phyloP scores from a whole-genome alignment of 2,329 filamentous ascomycete species.

The Monosporascus sp. region DNA sequence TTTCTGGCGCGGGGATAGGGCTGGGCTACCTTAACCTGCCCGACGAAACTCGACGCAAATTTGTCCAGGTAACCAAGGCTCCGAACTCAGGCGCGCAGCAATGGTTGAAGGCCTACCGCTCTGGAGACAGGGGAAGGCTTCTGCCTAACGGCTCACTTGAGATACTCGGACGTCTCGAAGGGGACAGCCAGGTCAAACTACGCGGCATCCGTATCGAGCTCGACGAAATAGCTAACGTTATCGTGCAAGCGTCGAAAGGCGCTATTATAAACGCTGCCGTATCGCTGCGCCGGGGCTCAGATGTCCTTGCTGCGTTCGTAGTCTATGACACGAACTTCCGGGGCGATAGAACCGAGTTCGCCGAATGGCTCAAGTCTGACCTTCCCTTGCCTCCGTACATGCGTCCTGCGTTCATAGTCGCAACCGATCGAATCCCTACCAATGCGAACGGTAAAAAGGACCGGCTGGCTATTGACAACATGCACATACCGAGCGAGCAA shows the following conservation, averaged over 20 bases:
- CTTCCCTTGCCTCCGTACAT: conserved; percentile 30
- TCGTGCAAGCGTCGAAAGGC: conserved; percentile 5
- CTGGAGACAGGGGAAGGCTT: conserved; percentile 31
- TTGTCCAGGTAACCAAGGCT: not conserved
- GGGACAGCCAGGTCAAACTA: conserved; percentile 36
- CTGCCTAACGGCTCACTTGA: conserved; percentile 25
- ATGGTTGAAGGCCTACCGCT: conserved; percentile 23
- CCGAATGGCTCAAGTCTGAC: conserved; percentile 4
- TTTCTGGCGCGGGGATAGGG: conserved; percentile 29
- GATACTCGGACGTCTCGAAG: conserved; percentile 28
- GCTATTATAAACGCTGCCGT: conserved; percentile 2
- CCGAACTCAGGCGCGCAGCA: no score
- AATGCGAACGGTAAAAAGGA: conserved; percentile 29
- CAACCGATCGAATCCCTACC: conserved; percentile 23
- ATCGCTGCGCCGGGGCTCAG: conserved; percentile 1
- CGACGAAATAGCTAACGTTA: conserved; percentile 30
- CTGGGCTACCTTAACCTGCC: conserved; percentile 2
- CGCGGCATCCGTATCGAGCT: conserved; percentile 38
- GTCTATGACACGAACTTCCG: conserved; percentile 3
- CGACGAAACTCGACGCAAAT: not conserved
- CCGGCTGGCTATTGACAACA: conserved; percentile 15
- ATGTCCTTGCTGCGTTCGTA: conserved; percentile 19
- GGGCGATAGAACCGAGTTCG: conserved; percentile 3
- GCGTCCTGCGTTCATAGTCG: conserved; percentile 23
- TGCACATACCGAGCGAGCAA: conserved; percentile 17